Evolutionary conservation across 345 rosid species (phyloP).

Genomic region (Arabidopsis arenosa): DNA sequence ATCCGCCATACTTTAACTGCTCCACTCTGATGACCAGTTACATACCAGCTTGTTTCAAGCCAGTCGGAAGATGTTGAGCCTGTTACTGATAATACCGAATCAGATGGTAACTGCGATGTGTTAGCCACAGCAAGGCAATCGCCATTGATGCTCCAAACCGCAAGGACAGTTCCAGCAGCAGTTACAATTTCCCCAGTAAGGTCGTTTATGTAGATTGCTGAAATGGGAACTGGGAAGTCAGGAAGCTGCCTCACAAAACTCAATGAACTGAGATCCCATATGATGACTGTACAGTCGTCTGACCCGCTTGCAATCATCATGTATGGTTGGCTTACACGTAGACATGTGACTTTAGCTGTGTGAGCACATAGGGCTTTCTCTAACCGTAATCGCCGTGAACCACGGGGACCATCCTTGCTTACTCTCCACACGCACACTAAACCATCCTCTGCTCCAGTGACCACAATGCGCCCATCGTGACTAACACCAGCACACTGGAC

Average conservation of each 20-base stretch:
- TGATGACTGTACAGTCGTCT: conserved; percentile 88
- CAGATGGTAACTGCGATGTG: conserved; percentile 96
- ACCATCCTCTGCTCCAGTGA: conserved; percentile 97
- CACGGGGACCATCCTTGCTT: conserved; percentile 69
- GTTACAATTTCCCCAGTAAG: conserved; percentile 94
- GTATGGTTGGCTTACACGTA: conserved; percentile 96
- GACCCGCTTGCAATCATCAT: conserved; percentile 96
- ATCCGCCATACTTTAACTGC: conserved; percentile 97
- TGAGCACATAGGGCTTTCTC: conserved; percentile 91
- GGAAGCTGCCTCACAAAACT: conserved; percentile 90
- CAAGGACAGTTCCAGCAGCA: conserved; percentile 93
- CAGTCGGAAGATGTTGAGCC: conserved; percentile 89
- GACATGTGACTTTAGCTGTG: conserved; percentile 81
- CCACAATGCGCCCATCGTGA: conserved; percentile 92
- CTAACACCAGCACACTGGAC: conserved; percentile 85
- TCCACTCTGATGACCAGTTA: conserved; percentile 99
- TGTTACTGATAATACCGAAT: conserved; percentile 85
- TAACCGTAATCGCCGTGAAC: conserved; percentile 57
- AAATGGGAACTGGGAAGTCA: conserved; percentile 80
- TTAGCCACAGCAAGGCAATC: conserved; percentile 92
- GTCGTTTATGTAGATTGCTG: conserved; percentile 91
- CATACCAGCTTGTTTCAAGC: conserved; percentile 92
- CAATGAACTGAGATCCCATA: conserved; percentile 96
- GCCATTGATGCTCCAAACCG: conserved; percentile 98
- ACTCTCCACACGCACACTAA: conserved; percentile 89